These are phyloP conservation scores for Xerocomellus dryophilus DNA, from an alignment of 768 basidiomycete genomes.

Conservation along the genomic window DNA sequence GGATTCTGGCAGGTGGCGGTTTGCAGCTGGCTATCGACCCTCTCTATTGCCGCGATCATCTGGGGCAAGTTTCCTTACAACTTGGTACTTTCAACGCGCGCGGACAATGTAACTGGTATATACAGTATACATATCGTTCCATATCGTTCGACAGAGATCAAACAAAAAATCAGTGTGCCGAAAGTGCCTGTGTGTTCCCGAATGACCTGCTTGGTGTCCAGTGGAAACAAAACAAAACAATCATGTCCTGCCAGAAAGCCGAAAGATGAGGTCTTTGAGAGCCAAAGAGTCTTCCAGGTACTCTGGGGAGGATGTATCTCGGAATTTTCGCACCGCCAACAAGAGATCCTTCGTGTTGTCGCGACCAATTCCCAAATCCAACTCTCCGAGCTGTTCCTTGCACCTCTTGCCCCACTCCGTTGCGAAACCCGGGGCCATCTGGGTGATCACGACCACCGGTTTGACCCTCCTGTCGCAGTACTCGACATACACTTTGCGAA, in stretches of 20 bases:
- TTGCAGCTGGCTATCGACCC: neutral
- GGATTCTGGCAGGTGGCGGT: slow-evolving; percentile 4
- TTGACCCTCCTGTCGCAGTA: slow-evolving; percentile 25
- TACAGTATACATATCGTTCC: neutral
- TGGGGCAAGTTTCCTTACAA: neutral
- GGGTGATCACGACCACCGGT: slow-evolving; percentile 26
- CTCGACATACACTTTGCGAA: slow-evolving; percentile 26
- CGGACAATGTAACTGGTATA: neutral
- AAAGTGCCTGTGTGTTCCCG: neutral
- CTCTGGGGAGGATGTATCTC: slow-evolving; percentile 15
- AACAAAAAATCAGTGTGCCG: neutral
- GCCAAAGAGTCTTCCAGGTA: slow-evolving; percentile 17
- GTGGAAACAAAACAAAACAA: neutral
- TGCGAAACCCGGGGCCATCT: slow-evolving; percentile 18
- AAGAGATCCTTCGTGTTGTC: neutral
- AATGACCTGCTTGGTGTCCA: neutral
- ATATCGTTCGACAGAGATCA: neutral
- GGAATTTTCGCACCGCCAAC: slow-evolving; percentile 17
- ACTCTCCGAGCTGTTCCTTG: slow-evolving; percentile 10
- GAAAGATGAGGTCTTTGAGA: slow-evolving; percentile 19
- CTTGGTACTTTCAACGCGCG: neutral
- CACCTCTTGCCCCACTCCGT: slow-evolving; percentile 21
- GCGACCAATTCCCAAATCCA: slow-evolving; percentile 8
- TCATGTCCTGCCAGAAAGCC: slow-evolving; percentile 12
- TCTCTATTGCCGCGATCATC: neutral